Evolutionary conservation across 164 flowering plant species (phyloP).

Genomic region (Cinnamomum chago): DNA sequence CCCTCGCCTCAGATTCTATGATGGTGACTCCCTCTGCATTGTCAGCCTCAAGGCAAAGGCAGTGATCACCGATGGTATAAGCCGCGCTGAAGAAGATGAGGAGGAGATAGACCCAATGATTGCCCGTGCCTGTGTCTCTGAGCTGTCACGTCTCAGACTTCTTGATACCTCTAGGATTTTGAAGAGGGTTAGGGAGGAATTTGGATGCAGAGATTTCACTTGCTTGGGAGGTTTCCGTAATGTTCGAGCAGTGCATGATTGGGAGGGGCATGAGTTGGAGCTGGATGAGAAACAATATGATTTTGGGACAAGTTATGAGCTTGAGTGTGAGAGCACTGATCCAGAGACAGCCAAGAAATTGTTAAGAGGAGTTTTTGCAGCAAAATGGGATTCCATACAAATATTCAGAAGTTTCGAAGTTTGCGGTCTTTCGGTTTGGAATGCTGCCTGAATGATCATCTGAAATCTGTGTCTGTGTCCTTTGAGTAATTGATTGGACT

Average conservation of each 20-base stretch:
- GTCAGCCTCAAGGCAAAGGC: slow-evolving; percentile 65
- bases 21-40: slow-evolving; percentile 44
- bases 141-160: slow-evolving; percentile 33
- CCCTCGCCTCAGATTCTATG: slow-evolving; percentile 73
- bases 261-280: slow-evolving; percentile 70
- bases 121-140: slow-evolving; percentile 51
- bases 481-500: too few relatives aligned
- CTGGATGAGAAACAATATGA: slow-evolving; percentile 61
- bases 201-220: slow-evolving; percentile 35
- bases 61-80: slow-evolving; percentile 42
- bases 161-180: slow-evolving; percentile 32
- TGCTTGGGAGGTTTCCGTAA: slow-evolving; percentile 78
- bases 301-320: slow-evolving; percentile 71
- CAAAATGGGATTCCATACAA: slow-evolving; percentile 53
- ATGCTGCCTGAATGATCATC: slow-evolving; percentile 43
- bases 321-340: slow-evolving; percentile 69
- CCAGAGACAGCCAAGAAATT: slow-evolving; percentile 47
- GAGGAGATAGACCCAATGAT: slow-evolving; percentile 47
- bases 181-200: slow-evolving; percentile 45
- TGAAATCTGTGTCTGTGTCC: too few relatives aligned
- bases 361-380: slow-evolving; percentile 47
- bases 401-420: slow-evolving; percentile 47
- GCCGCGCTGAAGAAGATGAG: slow-evolving; percentile 65
- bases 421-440: slow-evolving; percentile 49
- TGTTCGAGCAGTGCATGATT: slow-evolving; percentile 56